Conservation (phyloP, 208 protist species). For the Wallacemonas rigidus region DNA sequence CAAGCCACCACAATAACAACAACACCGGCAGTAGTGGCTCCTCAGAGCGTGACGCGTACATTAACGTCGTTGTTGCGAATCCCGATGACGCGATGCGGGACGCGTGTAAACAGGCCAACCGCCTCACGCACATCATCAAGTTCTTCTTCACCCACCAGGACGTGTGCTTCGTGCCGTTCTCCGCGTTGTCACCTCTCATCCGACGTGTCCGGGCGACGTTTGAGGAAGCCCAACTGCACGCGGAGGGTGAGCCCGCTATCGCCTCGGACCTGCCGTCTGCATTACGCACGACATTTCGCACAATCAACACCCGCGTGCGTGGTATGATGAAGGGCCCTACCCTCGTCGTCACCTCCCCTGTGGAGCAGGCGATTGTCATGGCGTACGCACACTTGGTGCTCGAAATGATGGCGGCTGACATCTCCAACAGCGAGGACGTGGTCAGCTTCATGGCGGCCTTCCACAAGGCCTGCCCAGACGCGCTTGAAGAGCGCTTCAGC, state of each 20-base stretch:
- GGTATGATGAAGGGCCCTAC: constrained; percentile 19
- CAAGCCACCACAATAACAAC: background rate
- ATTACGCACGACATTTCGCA: constrained; percentile 14
- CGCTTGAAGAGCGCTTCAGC: constrained; percentile 58
- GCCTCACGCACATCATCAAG: constrained; percentile 41
- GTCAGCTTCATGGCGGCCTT: constrained; percentile 60
- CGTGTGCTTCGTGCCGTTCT: constrained; percentile 43
- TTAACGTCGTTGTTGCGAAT: constrained; percentile 28
- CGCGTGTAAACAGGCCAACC: constrained; percentile 54
- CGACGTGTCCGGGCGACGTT: constrained; percentile 62
- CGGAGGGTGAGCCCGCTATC: background rate
- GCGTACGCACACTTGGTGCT: constrained; percentile 57
- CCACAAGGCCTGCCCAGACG: constrained; percentile 43
- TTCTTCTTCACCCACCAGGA: constrained; percentile 30
- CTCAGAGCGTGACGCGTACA: constrained; percentile 26
- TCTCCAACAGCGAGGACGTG: constrained; percentile 41
- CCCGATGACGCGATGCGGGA: constrained; percentile 39
- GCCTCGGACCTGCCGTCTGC: constrained; percentile 7
- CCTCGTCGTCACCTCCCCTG: background rate
- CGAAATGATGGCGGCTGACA: constrained; percentile 63
- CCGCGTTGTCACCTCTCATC: constrained; percentile 61
- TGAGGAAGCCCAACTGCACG: constrained; percentile 36
- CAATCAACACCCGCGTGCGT: constrained; percentile 2
- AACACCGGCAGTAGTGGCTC: background rate
- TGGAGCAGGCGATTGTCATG: constrained; percentile 40